Evolutionary conservation across 2,329 filamentous ascomycete species (phyloP), one percentile per base, ranked within the genome.

Genomic region (Phaeosphaeriaceae sp.): DNA sequence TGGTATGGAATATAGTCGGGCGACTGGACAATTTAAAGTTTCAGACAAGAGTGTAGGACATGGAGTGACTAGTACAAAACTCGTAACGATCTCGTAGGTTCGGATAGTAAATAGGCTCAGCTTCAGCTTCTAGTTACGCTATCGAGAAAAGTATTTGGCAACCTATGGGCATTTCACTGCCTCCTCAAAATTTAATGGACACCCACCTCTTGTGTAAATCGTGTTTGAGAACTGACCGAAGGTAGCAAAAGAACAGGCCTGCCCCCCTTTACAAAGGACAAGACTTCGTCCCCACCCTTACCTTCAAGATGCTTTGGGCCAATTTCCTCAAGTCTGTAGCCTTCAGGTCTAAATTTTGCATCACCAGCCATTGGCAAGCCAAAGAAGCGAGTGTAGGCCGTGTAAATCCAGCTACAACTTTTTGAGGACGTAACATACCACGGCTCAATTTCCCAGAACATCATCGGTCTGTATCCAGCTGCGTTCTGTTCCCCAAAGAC

Each of bases 361-460:
- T 54, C 44, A 15, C 44, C 41, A 30, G 51, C 43, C 23, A 50
- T 18, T 5, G 36, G 41, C 4, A 42, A 41, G 13, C 42, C 34
- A 23, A 48, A 53, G 6, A 34, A 42, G 17, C 39, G 37, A n/a
- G 15, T 45, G 15, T 49, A 52, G 2, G 37, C 33, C 13, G 15
- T 13, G 11, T 48, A 42, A 11, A 50, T 4, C 41, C 40, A 33
- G 6, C n/a, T 50, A 16, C 43, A 42, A 12, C 40, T 33, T 13
- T 48, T 45, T 6, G 44, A 45, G 3, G 36, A 50, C 12, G 41
- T 20, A n/a, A 46, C 32, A n/a, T 50, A 42, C 47, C 48, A 48
- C 7, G 40, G 36, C 16, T 48, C 48, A 20, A 48, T 50, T 28
- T 54, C 41, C 44, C 44, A 48, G 18, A 54, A 36, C 16, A 45